phyloP scores from a whole-genome alignment of 2,329 filamentous ascomycete genomes.

The Xylaria sp. region DNA sequence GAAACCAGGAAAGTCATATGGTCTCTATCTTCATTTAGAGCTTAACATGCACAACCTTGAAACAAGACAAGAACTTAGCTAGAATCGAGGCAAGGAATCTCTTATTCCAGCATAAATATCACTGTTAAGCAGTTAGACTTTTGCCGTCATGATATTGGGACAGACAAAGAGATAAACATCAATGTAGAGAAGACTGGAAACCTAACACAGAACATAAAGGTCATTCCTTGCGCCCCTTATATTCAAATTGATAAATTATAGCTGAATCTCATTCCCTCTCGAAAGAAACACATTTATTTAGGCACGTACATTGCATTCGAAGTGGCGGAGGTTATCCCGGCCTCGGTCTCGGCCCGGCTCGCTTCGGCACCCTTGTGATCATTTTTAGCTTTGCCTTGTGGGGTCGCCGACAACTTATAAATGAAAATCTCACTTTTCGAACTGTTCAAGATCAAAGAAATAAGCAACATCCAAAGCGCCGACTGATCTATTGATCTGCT shows the following conservation, averaged over 20 bases:
- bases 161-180: neutral
- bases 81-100: neutral
- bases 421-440: neutral
- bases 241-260: neutral
- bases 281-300: neutral
- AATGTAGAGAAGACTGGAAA: neutral
- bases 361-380: conserved; percentile 5
- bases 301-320: neutral
- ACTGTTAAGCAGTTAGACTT: neutral
- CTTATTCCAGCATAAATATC: neutral
- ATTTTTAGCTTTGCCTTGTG: conserved; percentile 6
- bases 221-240: neutral
- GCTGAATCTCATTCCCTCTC: neutral
- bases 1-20: neutral
- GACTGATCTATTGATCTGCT: neutral
- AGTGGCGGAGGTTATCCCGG: neutral
- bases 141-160: neutral
- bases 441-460: neutral
- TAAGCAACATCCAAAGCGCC: neutral
- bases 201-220: too few relatives aligned
- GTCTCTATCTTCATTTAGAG: neutral
- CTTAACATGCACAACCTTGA: neutral
- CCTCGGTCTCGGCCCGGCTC: conserved; percentile 16
- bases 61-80: neutral
- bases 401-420: conserved; percentile 11